A percentile compares a stretch with the other conserved stretches of the same genome.
These are phyloP conservation scores for Fraxinus platypoda DNA, from an alignment of 305 asterid species.

Conservation along the genomic window DNA sequence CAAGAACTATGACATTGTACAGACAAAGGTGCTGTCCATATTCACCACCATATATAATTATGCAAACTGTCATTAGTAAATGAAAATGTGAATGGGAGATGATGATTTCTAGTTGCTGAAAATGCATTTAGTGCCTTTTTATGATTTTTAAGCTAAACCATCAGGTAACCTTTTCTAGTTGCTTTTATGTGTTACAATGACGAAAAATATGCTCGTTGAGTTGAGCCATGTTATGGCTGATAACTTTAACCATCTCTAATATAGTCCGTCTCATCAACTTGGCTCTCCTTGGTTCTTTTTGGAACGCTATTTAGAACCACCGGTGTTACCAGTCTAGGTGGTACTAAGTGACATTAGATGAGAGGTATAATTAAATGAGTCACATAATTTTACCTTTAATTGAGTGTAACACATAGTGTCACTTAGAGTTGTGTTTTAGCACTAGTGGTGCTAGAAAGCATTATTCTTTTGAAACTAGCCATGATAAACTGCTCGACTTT, in stretches of 20 bases:
- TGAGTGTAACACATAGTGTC: neutral
- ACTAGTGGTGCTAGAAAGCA: neutral
- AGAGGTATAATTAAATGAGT: neutral
- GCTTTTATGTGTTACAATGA: constrained; percentile 4
- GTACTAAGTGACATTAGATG: neutral
- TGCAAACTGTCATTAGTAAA: neutral
- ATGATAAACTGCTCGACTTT: constrained; percentile 3
- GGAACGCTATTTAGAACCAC: neutral
- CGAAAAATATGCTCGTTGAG: neutral
- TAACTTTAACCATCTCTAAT: neutral
- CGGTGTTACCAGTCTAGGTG: neutral
- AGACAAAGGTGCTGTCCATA: constrained; percentile 57
- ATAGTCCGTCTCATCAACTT: neutral
- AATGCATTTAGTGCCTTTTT: neutral
- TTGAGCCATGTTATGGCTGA: constrained; percentile 3
- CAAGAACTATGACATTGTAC: constrained; percentile 71
- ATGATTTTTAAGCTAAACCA: neutral
- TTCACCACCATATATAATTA: neutral
- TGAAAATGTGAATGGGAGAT: neutral
- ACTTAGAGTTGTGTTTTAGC: neutral
- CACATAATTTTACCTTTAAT: neutral
- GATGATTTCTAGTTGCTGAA: constrained; percentile 3
- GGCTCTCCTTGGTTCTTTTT: neutral
- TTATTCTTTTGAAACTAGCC: neutral
- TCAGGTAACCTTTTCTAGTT: constrained; percentile 11